Evolutionary conservation across 352 stramenopile species (phyloP).

Genomic region (Pythium aphanidermatum): DNA sequence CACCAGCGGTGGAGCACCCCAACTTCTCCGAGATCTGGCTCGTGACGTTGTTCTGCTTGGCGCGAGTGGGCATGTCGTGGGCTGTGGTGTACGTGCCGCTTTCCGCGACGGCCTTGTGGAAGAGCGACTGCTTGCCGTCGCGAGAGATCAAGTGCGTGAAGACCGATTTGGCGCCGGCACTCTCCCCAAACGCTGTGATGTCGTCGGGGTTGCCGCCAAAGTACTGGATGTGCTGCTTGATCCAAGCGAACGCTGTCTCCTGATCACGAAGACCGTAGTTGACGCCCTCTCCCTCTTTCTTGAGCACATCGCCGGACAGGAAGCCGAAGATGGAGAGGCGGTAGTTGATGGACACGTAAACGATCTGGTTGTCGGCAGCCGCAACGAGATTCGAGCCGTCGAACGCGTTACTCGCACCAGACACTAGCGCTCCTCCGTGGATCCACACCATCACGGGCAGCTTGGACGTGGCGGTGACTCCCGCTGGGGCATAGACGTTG

Average conservation of each 20-base stretch:
- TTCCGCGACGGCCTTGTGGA: constrained; percentile 8
- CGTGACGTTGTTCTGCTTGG: not conserved
- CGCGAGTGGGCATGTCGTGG: not conserved
- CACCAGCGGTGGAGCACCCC: not conserved
- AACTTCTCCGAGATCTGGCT: not conserved
- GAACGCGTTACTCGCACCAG: constrained; percentile 11
- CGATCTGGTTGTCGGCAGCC: constrained; percentile 15
- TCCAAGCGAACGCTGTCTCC: constrained; percentile 27
- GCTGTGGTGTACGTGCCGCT: constrained; percentile 2
- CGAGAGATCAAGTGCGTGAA: constrained; percentile 8
- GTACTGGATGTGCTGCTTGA: constrained; percentile 29
- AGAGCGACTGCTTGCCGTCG: constrained; percentile 10
- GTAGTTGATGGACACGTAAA: constrained; percentile 36
- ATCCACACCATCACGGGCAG: constrained; percentile 31
- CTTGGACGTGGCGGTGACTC: constrained; percentile 15
- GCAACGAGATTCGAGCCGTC: constrained; percentile 4
- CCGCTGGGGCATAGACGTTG: constrained; percentile 26
- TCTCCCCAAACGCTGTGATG: constrained; percentile 26
- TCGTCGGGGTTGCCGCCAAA: constrained; percentile 33
- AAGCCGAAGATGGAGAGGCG: constrained; percentile 25
- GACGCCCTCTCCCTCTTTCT: constrained; percentile 21
- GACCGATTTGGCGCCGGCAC: constrained; percentile 1
- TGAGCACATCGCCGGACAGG: constrained; percentile 17
- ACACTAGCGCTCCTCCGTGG: constrained; percentile 23
- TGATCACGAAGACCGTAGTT: constrained; percentile 26